These are phyloP conservation scores for Phoma sp. DNA, from an alignment of 2,329 filamentous ascomycete species.

Conservation along the genomic window DNA sequence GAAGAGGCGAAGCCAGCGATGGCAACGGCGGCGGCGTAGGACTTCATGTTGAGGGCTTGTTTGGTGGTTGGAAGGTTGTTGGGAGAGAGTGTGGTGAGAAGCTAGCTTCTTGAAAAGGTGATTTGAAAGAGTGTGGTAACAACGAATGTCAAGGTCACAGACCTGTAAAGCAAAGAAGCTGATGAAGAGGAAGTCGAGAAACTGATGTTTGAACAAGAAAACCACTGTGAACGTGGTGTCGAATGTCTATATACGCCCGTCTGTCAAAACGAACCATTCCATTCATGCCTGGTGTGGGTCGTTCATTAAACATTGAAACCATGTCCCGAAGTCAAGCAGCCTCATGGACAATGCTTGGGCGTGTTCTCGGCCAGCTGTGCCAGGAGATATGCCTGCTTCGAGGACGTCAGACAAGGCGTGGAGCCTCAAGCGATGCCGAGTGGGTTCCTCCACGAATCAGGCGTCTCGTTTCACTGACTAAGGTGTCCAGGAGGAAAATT, in stretches of 20 bases:
- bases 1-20: slow-evolving; percentile 53
- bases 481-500: slow-evolving; percentile 22
- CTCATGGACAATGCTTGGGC: slow-evolving; percentile 28
- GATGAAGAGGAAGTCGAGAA: slow-evolving; percentile 29
- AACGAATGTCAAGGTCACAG: slow-evolving; percentile 50
- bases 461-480: slow-evolving; percentile 11
- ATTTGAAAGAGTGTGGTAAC: slow-evolving; percentile 41
- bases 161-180: slow-evolving; percentile 39
- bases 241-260: slow-evolving; percentile 29
- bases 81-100: slow-evolving; percentile 36
- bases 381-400: slow-evolving; percentile 20
- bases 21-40: slow-evolving; percentile 48
- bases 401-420: slow-evolving; percentile 22
- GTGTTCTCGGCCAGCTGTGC: slow-evolving; percentile 24
- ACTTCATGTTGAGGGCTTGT: slow-evolving; percentile 50
- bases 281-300: slow-evolving; percentile 31
- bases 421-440: slow-evolving; percentile 29
- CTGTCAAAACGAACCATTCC: slow-evolving; percentile 15
- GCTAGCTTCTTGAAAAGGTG: slow-evolving; percentile 42
- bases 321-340: slow-evolving; percentile 21
- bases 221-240: slow-evolving; percentile 2
- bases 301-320: slow-evolving; percentile 48
- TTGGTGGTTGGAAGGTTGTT: slow-evolving; percentile 19
- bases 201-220: slow-evolving; percentile 25
- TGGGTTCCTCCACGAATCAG: slow-evolving; percentile 39